Percentiles rank a stretch among this genome's conserved stretches.
Evolutionary conservation across 2,329 filamentous ascomycete genomes (phyloP).

Genomic region (Nemania sp.): DNA sequence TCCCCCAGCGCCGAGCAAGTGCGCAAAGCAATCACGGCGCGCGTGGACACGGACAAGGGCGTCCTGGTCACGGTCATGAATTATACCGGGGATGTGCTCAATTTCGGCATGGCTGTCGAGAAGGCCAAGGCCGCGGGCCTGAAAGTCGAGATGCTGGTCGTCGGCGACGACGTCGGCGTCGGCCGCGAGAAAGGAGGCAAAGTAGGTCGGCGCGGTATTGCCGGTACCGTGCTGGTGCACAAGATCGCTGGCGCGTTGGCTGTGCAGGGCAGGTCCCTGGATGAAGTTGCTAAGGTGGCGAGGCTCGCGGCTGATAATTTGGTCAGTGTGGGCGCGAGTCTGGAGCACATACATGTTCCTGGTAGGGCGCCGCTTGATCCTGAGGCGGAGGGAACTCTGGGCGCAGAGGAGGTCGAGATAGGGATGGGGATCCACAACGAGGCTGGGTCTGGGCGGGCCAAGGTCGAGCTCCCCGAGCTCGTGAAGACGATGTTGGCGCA

Average conservation of each 20-base stretch:
- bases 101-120: slow-evolving; percentile 92
- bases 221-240: slow-evolving; percentile 86
- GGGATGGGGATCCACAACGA: slow-evolving; percentile 83
- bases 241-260: slow-evolving; percentile 88
- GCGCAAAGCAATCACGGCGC: slow-evolving; percentile 70
- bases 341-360: slow-evolving; percentile 92
- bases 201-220: slow-evolving; percentile 87
- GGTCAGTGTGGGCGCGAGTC: slow-evolving; percentile 81
- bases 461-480: slow-evolving; percentile 56
- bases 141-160: slow-evolving; percentile 84
- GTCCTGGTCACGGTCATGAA: slow-evolving; percentile 95
- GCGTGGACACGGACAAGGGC: slow-evolving; percentile 72
- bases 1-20: slow-evolving; percentile 83
- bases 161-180: slow-evolving; percentile 90
- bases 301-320: slow-evolving; percentile 73
- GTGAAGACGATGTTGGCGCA: slow-evolving; percentile 69
- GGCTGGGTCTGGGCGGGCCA: slow-evolving; percentile 57
- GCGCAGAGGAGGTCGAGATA: slow-evolving; percentile 60
- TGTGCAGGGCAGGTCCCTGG: slow-evolving; percentile 66
- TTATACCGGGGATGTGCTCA: slow-evolving; percentile 86
- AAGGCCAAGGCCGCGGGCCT: slow-evolving; percentile 82
- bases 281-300: slow-evolving; percentile 74
- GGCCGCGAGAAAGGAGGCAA: slow-evolving; percentile 83
- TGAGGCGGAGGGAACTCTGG: slow-evolving; percentile 58
- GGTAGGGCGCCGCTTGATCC: slow-evolving; percentile 63